phyloP scores from a whole-genome alignment of 2,329 filamentous ascomycete genomes.

The Dothideomycetidae sp. region DNA sequence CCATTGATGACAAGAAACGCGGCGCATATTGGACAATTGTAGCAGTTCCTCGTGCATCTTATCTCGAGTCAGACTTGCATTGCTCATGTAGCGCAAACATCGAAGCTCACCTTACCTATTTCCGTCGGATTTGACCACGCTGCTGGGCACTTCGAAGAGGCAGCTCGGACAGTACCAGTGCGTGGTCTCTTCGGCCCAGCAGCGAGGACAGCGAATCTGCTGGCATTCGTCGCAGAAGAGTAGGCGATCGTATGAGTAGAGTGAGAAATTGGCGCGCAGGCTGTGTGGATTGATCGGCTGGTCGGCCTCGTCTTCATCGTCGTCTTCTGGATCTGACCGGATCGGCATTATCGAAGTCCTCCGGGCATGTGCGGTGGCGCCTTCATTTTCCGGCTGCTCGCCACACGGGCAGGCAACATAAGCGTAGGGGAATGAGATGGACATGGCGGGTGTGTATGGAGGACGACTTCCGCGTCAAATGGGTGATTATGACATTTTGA shows the following conservation, averaged over 20 bases:
- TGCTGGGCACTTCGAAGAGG: conserved; percentile 89
- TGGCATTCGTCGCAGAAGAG: conserved; percentile 97
- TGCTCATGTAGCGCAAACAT: background rate
- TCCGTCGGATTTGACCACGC: conserved; percentile 79
- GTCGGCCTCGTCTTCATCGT: conserved; percentile 48
- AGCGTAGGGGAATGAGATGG: conserved; percentile 46
- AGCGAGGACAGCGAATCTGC: conserved; percentile 85
- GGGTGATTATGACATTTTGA: no score
- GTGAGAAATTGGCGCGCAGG: conserved; percentile 73
- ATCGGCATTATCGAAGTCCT: conserved; percentile 12
- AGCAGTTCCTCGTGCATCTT: conserved; percentile 71
- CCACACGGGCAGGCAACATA: conserved; percentile 51
- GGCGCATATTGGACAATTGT: conserved; percentile 82
- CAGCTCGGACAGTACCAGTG: conserved; percentile 94
- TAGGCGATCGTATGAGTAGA: conserved; percentile 86
- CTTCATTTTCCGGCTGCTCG: conserved; percentile 20
- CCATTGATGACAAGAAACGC: conserved; percentile 63
- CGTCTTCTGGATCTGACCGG: conserved; percentile 14
- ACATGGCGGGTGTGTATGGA: conserved; percentile 29
- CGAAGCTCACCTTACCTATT: conserved; percentile 52
- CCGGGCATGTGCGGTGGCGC: conserved; percentile 21
- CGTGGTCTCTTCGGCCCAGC: conserved; percentile 82
- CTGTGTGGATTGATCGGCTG: conserved; percentile 74
- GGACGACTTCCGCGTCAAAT: no score
- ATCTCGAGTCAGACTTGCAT: conserved; percentile 9